These are phyloP conservation scores for Coemansia sp. DNA, from an alignment of 192 early-diverging fungal genomes.

Conservation along the genomic window DNA sequence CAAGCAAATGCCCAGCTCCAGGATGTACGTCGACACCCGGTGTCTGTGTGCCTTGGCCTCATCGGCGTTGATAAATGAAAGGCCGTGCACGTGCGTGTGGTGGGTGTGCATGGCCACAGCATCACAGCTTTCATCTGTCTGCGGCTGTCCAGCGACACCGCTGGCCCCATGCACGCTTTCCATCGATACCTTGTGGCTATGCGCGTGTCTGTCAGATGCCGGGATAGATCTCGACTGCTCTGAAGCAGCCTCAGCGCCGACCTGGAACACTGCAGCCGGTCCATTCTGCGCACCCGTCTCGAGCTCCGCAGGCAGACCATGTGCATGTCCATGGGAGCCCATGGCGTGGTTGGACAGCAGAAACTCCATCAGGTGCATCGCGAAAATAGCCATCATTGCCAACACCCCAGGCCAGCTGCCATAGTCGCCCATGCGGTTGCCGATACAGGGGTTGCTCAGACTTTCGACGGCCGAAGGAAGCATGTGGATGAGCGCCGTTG, in stretches of 20 bases:
- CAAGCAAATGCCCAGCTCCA: slow-evolving; percentile 72
- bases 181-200: slow-evolving; percentile 6
- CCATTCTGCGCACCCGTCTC: neutral
- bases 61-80: slow-evolving; percentile 18
- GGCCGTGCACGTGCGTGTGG: slow-evolving; percentile 49
- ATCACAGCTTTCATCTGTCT: slow-evolving; percentile 20
- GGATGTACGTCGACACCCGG: slow-evolving; percentile 60
- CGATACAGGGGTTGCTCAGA: slow-evolving; percentile 56
- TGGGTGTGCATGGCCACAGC: slow-evolving; percentile 46
- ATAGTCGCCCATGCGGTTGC: slow-evolving; percentile 50
- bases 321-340: slow-evolving; percentile 25
- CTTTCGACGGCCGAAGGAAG: slow-evolving; percentile 54
- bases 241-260: neutral
- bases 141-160: neutral
- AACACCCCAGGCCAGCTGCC: slow-evolving; percentile 55
- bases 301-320: slow-evolving; percentile 11
- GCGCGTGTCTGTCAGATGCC: neutral
- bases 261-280: neutral
- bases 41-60: slow-evolving; percentile 2
- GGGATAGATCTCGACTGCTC: neutral
- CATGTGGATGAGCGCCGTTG: slow-evolving; percentile 79
- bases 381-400: slow-evolving; percentile 60
- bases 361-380: slow-evolving; percentile 65
- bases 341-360: slow-evolving; percentile 47
- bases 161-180: neutral